Evolutionary conservation across 306 rosid species (phyloP), one percentile per base, ranked within the genome.

Genomic region (Fagus crenata): DNA sequence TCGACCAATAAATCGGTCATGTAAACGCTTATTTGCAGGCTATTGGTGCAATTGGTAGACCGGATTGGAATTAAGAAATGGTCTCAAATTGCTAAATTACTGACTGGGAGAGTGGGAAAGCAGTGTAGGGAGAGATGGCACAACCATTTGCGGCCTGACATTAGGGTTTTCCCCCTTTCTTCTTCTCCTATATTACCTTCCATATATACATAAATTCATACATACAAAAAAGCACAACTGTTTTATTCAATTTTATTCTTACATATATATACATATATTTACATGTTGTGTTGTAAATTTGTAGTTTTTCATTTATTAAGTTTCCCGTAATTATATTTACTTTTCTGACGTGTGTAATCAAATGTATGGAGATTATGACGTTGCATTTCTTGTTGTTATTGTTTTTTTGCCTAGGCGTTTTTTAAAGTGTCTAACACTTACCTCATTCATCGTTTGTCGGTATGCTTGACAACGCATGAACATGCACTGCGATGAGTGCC

Each of bases 111-210:
- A 72, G 84, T 81, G 8, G 98, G 92, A 12, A 93, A 91, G 76
- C 92, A 93, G 58, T 90, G 96, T 8, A 81, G 97, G 39, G 97
- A 93, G 75, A 88, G 98, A 82, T 93, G 97, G 96, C 87, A 83
- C 83, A 91, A 91, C 46, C 96, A 93, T 87, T 82, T 93, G 17
- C 74, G 83, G 33, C 97, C 98, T 39, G 83, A 91, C 76, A 84
- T 91, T 69, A 89, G 75, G 96, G 98, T 88, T 84, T 77, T 69
- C 7, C 37, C 46, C 56, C 41, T 51, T 58, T 46, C 73, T 41
- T 43, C 33, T 74, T 63, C 22, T 49, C 43, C 33, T 36, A 75
- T 37, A 72, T 54, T n/a, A 75, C 55, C 33, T 33, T 75, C 31
- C 72, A 82, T 76, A 71, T 33, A 53, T 43, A 8, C 53, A 71